These are phyloP conservation scores for Kandelia obovata DNA, from an alignment of 345 rosid species.

Conservation along the genomic window DNA sequence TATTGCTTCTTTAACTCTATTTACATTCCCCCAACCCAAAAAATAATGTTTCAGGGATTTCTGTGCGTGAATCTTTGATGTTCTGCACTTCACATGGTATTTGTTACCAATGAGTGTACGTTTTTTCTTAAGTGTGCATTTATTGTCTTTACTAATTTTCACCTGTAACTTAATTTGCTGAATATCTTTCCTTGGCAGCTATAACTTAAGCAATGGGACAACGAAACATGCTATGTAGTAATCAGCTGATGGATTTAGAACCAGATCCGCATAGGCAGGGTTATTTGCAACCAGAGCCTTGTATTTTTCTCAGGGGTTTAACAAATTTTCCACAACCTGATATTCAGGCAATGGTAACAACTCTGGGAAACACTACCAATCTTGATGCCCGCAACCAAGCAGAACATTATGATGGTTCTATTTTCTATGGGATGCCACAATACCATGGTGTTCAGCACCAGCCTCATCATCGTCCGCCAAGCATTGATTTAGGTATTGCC, in stretches of 20 bases:
- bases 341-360: slow-evolving; percentile 34
- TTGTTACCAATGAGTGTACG: no score
- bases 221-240: slow-evolving; percentile 41
- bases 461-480: slow-evolving; percentile 38
- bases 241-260: slow-evolving; percentile 48
- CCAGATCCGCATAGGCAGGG: slow-evolving; percentile 47
- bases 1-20: no score
- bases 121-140: no score
- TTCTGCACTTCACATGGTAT: no score
- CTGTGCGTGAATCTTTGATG: no score
- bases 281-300: slow-evolving; percentile 45
- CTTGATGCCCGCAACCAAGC: slow-evolving; percentile 42
- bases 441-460: slow-evolving; percentile 49
- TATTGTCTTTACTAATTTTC: no score
- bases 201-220: slow-evolving; percentile 46
- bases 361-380: slow-evolving; percentile 38
- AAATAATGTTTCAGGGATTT: no score
- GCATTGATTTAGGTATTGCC: slow-evolving; percentile 47
- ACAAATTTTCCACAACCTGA: slow-evolving; percentile 48
- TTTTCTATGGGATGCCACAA: slow-evolving; percentile 44
- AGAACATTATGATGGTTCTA: slow-evolving; percentile 42
- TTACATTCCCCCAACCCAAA: no score
- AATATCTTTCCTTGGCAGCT: slow-evolving; percentile 26
- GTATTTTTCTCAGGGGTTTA: slow-evolving; percentile 42
- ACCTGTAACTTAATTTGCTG: neutral